Conservation (phyloP, 768 basidiomycete genomes). For the Amanita thiersii region DNA sequence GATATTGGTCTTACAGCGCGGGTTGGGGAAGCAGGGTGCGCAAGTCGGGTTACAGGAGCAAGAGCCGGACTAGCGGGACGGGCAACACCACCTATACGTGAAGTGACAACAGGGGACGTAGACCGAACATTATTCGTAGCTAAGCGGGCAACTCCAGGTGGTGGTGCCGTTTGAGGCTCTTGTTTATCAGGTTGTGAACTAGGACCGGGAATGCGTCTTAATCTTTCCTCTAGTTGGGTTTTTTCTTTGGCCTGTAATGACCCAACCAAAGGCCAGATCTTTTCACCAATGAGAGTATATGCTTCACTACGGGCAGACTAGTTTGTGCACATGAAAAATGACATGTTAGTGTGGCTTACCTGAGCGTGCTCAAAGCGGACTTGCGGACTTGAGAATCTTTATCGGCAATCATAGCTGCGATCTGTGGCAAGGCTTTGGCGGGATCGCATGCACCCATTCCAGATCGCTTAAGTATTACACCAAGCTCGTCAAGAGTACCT, state of each 20-base stretch:
- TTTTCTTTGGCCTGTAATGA: slow-evolving; percentile 77
- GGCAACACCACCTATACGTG: slow-evolving; percentile 13
- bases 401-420: slow-evolving; percentile 79
- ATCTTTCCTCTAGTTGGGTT: slow-evolving; percentile 84
- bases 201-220: slow-evolving; percentile 74
- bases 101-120: slow-evolving; percentile 12
- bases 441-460: slow-evolving; percentile 81
- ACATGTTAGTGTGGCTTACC: slow-evolving; percentile 35
- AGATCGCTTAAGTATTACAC: slow-evolving; percentile 66
- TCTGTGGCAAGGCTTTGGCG: slow-evolving; percentile 64
- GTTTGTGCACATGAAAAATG: slow-evolving; percentile 10
- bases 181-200: slow-evolving; percentile 35
- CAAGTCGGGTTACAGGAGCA: slow-evolving; percentile 23
- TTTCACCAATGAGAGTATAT: slow-evolving; percentile 78
- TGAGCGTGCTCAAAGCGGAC: slow-evolving; percentile 74
- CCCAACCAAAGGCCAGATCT: slow-evolving; percentile 76
- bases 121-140: slow-evolving; percentile 6
- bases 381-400: slow-evolving; percentile 86
- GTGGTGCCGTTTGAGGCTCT: slow-evolving; percentile 26
- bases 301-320: too few relatives aligned
- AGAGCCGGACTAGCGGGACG: slow-evolving; percentile 23
- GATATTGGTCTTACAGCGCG: slow-evolving; percentile 30
- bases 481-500: slow-evolving; percentile 79
- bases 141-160: slow-evolving; percentile 35
- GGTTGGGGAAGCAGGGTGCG: slow-evolving; percentile 43